Evolutionary conservation across 768 basidiomycete genomes (phyloP), one percentile per base, ranked within the genome.

Genomic region (Kwoniella shandongensis): DNA sequence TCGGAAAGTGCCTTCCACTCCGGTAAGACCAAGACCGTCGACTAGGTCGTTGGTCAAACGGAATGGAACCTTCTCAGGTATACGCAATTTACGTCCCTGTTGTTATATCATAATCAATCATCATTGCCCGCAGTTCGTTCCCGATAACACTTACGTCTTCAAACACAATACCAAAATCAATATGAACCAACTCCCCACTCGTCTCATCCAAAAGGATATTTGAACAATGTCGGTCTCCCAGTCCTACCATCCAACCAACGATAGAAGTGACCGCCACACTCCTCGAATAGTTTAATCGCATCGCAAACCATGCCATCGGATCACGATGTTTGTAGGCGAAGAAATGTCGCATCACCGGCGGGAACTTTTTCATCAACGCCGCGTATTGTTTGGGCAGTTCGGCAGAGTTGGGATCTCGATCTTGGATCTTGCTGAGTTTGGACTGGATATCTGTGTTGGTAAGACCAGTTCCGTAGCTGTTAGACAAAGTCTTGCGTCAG

Each of bases 81-180:
- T 80, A 0, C 77, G 79, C 2, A 98, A 80, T 5, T 83, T 78
- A 69, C 87, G 88, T 3, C 94, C 94, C 90, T 96, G 62, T 32
- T 35, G 15, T n/a, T 10, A 12, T 27, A n/a, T 22, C n/a, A 6
- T 32, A 6, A 32, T 6, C 32, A 6, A 13, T 32, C 6, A 30
- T 39, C 17, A 15, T 32, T 40, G 3, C 15, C 32, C 51, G 50
- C 27, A 27, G 22, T 36, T 20, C 29, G 13, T 22, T 25, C 29
- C 27, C 25, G 47, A n/a, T 3, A 32, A 23, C 17, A 70, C 81
- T 64, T 59, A 89, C 91, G 79, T 91, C 90, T 59, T 96, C 96
- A 76, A 99, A 98, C 0, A 92, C 91, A 57, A 98, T 91, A 0
- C 94, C 94, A 0, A 98, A 80, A 76, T 99, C 94, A 51, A 99